Evolutionary conservation across 2,329 filamentous ascomycete species (phyloP), one percentile per base, ranked within the genome.

Genomic region (Talaromyces sp.): DNA sequence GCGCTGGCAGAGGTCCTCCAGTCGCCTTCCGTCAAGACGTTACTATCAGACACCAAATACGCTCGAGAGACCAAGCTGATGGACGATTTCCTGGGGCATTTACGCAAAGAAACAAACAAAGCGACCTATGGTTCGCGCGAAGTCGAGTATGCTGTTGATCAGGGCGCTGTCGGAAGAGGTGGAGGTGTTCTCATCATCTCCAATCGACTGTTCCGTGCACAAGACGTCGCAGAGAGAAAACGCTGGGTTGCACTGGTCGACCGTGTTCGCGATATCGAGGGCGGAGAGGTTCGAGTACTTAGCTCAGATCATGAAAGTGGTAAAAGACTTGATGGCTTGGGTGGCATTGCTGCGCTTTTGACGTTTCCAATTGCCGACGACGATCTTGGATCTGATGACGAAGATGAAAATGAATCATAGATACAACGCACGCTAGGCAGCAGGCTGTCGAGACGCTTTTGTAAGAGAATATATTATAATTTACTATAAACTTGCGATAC

Each of bases 301-400:
- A 98, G 93, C 74, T 93, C 90, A 68, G 89, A 96, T 70, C 93
- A 98, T 74, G 93, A 97, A 78, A 97, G 93, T 73, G 95, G 95
- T 0, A 89, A 89, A 77, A 82, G 92, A 62, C 77, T 99, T 14
- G 90, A 93, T 66, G 89, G 87, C 13, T 74, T 98, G 62, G 93
- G 95, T 1, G 90, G 92, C 19, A 89, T 99, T 63, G 95, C 93
- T 17, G 92, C 92, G 1, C 89, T 97, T 29, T 78, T 97, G 64
- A 97, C 93, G 13, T 99, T 93, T 72, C 93, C 95, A 0, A 82
- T 98, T 41, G 78, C 85, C 19, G 92, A 96, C 66, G 79, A 96
- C 51, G 90, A 96, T 64, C 88, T 93, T 35, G 86, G 89, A 2
- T 86, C 78, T 9, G 79, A 80, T 29, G 77, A 70, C 17, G 66